phyloP scores from a whole-genome alignment of 2,329 filamentous ascomycete species.

The Leptosphaerulina australis region DNA sequence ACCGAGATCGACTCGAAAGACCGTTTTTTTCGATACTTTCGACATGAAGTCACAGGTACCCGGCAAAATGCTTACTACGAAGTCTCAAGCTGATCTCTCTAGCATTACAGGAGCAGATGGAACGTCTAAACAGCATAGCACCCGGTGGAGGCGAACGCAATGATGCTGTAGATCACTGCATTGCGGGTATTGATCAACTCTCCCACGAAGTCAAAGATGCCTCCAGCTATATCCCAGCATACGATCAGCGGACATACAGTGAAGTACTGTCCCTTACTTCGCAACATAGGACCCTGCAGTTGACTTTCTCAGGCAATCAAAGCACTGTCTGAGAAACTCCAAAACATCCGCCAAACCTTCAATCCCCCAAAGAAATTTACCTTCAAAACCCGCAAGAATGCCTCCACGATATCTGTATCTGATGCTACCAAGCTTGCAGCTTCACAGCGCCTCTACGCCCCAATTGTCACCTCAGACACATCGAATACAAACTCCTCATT shows the following conservation, averaged over 20 bases:
- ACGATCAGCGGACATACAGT: constrained; percentile 86
- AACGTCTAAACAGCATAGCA: constrained; percentile 67
- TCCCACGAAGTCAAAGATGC: constrained; percentile 86
- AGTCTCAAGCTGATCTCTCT: constrained; percentile 16
- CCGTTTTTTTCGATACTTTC: constrained; percentile 84
- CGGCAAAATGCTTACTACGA: constrained; percentile 2
- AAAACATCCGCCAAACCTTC: constrained; percentile 69
- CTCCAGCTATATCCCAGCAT: constrained; percentile 79
- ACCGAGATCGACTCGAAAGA: constrained; percentile 64
- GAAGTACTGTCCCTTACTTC: constrained; percentile 60
- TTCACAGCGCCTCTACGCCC: constrained; percentile 53
- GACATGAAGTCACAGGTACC: constrained; percentile 72
- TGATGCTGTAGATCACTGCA: constrained; percentile 79
- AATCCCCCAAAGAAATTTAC: constrained; percentile 78
- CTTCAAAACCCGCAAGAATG: constrained; percentile 69
- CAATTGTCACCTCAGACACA: constrained; percentile 46
- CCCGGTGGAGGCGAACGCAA: constrained; percentile 74
- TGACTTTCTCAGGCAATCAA: constrained; percentile 71
- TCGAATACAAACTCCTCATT: constrained; percentile 51
- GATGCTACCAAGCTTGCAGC: constrained; percentile 62
- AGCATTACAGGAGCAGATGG: constrained; percentile 81
- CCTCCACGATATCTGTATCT: constrained; percentile 60
- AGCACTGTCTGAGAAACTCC: constrained; percentile 76
- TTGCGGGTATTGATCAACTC: constrained; percentile 78
- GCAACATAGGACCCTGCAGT: neutral